Evolutionary conservation across 805 yeast genomes (phyloP).

Genomic region (Candida ovalis): DNA sequence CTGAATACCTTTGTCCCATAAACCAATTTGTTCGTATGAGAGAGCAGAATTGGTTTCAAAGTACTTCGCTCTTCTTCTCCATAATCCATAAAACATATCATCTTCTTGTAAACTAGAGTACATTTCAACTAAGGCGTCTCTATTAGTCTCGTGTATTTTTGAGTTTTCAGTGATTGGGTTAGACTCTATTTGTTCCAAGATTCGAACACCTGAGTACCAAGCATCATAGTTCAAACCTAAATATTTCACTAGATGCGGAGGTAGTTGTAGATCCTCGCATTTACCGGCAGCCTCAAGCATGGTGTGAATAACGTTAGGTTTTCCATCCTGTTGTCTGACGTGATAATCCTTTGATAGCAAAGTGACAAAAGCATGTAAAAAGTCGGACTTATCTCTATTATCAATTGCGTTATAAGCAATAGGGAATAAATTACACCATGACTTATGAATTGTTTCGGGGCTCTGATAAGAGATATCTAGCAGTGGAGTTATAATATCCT

Average conservation of each 20-base stretch:
- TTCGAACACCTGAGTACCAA: constrained; percentile 84
- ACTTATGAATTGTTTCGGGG: constrained; percentile 69
- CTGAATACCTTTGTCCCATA: constrained; percentile 93
- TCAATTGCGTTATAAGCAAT: constrained; percentile 71
- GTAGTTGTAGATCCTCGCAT: constrained; percentile 72
- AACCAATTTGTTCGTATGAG: constrained; percentile 90
- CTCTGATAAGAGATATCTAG: constrained; percentile 79
- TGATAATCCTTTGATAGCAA: constrained; percentile 89
- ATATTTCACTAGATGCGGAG: constrained; percentile 91
- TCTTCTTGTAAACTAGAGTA: constrained; percentile 88
- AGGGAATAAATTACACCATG: constrained; percentile 87
- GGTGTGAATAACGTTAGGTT: constrained; percentile 85
- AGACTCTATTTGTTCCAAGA: constrained; percentile 67
- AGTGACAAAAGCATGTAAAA: constrained; percentile 75
- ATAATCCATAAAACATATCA: constrained; percentile 95
- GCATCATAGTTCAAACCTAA: constrained; percentile 83
- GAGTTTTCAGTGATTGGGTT: constrained; percentile 51
- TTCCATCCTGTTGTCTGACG: constrained; percentile 78
- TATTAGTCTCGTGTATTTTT: constrained; percentile 76
- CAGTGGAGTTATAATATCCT: constrained; percentile 65
- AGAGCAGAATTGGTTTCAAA: constrained; percentile 89
- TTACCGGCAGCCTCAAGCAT: constrained; percentile 78
- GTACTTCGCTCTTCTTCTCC: constrained; percentile 96
- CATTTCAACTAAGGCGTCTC: constrained; percentile 86
- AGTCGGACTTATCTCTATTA: constrained; percentile 75